phyloP scores from a whole-genome alignment of 768 basidiomycete genomes.

The Hygrocybe coccinea region DNA sequence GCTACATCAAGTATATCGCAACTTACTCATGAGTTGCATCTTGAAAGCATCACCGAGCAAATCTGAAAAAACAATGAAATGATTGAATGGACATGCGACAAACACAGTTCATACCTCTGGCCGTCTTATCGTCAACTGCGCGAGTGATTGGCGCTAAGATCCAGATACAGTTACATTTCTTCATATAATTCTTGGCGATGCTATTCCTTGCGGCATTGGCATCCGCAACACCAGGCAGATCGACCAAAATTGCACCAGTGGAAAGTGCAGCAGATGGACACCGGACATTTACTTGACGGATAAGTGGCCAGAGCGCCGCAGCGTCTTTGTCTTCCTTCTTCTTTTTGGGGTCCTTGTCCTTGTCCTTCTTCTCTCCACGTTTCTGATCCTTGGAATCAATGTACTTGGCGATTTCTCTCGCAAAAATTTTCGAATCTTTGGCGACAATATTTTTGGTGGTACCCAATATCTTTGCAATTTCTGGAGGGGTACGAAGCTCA shows the following conservation, averaged over 20 bases:
- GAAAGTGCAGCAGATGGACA: slow-evolving; percentile 48
- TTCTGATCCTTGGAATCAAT: slow-evolving; percentile 63
- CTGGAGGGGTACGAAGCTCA: slow-evolving; percentile 23
- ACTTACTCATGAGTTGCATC: slow-evolving; percentile 53
- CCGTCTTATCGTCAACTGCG: slow-evolving; percentile 63
- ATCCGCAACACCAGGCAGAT: slow-evolving; percentile 62
- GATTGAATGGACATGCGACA: neutral
- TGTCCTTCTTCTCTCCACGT: slow-evolving; percentile 42
- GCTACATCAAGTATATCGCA: slow-evolving; percentile 7
- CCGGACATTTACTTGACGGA: slow-evolving; percentile 57
- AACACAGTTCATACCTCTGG: slow-evolving; percentile 38
- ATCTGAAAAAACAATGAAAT: slow-evolving; percentile 30
- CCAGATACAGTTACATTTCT: slow-evolving; percentile 60
- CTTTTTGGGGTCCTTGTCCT: slow-evolving; percentile 30
- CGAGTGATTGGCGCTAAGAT: slow-evolving; percentile 61
- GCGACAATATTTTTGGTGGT: slow-evolving; percentile 49
- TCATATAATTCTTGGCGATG: slow-evolving; percentile 65
- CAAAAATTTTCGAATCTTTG: slow-evolving; percentile 48
- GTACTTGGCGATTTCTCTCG: slow-evolving; percentile 54
- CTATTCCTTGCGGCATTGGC: slow-evolving; percentile 59
- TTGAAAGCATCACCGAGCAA: slow-evolving; percentile 63
- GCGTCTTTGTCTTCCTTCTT: slow-evolving; percentile 25
- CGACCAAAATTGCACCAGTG: slow-evolving; percentile 60
- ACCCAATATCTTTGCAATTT: slow-evolving; percentile 45
- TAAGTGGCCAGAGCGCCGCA: slow-evolving; percentile 58